A percentile compares a stretch with the other conserved stretches of the same genome.
phyloP scores from a whole-genome alignment of 495 filamentous ascomycete genomes.

The Penicillium diatomitis region DNA sequence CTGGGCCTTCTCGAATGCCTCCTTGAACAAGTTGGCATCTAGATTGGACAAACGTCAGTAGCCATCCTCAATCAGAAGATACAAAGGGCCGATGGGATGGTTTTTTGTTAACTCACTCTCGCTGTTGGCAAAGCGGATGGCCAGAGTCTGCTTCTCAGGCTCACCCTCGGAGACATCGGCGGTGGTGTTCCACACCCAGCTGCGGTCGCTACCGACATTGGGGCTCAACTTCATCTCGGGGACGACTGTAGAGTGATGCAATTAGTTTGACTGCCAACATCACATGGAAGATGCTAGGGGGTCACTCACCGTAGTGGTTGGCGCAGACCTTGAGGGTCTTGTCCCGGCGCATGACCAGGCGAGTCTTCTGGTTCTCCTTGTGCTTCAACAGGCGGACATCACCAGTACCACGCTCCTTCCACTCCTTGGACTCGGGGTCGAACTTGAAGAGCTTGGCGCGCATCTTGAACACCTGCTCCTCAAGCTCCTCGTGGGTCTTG shows the following conservation, averaged over 20 bases:
- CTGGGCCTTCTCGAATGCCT: constrained; percentile 95
- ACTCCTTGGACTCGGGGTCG: constrained; percentile 79
- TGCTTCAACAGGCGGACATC: constrained; percentile 96
- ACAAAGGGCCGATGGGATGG: background rate
- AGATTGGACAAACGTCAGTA: constrained; percentile 6
- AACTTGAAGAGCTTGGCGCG: constrained; percentile 99
- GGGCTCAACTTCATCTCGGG: constrained; percentile 98
- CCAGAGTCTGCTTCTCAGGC: constrained; percentile 90
- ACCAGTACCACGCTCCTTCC: constrained; percentile 98
- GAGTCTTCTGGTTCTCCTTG: constrained; percentile 94
- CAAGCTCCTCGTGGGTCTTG: constrained; percentile 97
- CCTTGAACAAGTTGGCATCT: constrained; percentile 98
- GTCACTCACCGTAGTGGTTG: constrained; percentile 90
- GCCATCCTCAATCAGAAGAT: background rate
- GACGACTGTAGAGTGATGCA: constrained; percentile 52
- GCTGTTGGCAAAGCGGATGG: constrained; percentile 95
- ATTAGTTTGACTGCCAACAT: background rate
- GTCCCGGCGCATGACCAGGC: constrained; percentile 96
- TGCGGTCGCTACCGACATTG: constrained; percentile 94
- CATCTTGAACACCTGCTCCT: constrained; percentile 99
- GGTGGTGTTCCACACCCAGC: constrained; percentile 98
- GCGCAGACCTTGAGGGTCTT: constrained; percentile 99
- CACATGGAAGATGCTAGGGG: background rate
- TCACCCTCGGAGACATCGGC: constrained; percentile 98
- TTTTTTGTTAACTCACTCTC: constrained; percentile 61